Base-by-base conservation (phyloP, 2,329 filamentous ascomycete genomes). In the Botrytis medusae region DNA sequence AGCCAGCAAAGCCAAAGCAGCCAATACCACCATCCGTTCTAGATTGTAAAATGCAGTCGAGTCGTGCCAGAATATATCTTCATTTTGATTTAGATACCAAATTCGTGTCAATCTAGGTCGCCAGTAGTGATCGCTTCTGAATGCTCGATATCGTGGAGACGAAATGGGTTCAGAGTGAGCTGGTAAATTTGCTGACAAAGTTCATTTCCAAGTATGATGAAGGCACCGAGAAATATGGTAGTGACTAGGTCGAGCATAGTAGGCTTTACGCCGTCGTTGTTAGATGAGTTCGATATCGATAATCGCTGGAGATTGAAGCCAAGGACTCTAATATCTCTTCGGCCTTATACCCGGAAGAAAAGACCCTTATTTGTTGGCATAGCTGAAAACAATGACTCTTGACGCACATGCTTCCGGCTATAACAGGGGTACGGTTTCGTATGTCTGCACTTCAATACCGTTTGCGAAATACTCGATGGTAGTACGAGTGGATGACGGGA, bases 171-270 rank as follows among this genome's bases (percentile, higher is more conserved):
- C 4, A 32, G 16, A 29, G 29, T 29, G 51, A 37, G 65, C n/a
- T 1, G 65, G 37, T 18, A 42, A 18, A 69, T 32, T n/a, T 7
- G 65, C 40, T 57, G 65, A 20, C 29, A 57, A 10, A 69, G n/a
- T 4, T 40, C 65, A 44, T 51, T 59, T 54, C 61, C 61, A 14
- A 72, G 62, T 32, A 72, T 69, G 18, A 72, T 51, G n/a, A 46
- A 20, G 20, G 40, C 18, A 10, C 71, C 71, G 29, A 72, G 62
- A 6, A 72, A 40, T 10, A 68, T 18, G n/a, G 71, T 69, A 8
- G 71, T 54, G 44, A 72, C 16, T 18, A 72, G 22, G 32, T 72
- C 62, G 40, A 72, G 63, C 71, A 72, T 72, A 42, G 40, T 57
- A 59, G 48, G 40, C 62, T 67, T 72, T n/a, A 18, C 16, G 5